A percentile compares a stretch with the other conserved stretches of the same genome.
These are phyloP conservation scores for Pogostemon cablin DNA, from an alignment of 257 asterid genomes.

Conservation along the genomic window DNA sequence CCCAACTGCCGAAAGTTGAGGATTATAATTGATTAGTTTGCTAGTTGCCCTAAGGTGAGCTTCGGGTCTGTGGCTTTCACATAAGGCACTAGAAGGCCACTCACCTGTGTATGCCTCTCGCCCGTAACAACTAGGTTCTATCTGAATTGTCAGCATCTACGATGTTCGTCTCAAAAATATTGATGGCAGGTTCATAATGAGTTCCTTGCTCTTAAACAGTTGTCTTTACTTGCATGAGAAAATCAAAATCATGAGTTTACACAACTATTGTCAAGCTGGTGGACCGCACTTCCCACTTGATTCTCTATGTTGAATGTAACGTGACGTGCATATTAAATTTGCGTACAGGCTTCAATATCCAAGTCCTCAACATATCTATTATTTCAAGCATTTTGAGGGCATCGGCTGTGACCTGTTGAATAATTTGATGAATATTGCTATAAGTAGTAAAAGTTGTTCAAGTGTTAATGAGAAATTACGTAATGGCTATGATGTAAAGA, in stretches of 20 bases:
- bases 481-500: conserved; percentile 20
- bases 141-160: conserved; percentile 17
- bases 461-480: not conserved
- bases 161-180: conserved; percentile 10
- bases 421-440: conserved; percentile 12
- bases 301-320: conserved; percentile 23
- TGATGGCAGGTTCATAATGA: conserved; percentile 6
- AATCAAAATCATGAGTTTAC: conserved; percentile 14
- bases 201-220: conserved; percentile 8
- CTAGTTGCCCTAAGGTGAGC: too few species aligned
- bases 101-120: too few species aligned
- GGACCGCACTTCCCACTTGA: conserved; percentile 8
- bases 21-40: too few species aligned
- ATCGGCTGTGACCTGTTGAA: conserved; percentile 13
- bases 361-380: conserved; percentile 9
- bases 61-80: too few species aligned
- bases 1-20: too few species aligned
- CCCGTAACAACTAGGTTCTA: too few species aligned
- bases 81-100: too few species aligned
- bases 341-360: not conserved
- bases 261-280: conserved; percentile 19
- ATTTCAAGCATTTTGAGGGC: conserved; percentile 11
- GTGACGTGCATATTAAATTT: conserved; percentile 6
- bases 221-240: conserved; percentile 7
- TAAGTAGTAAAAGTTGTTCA: not conserved